Evolutionary conservation across 2,329 filamentous ascomycete species (phyloP).

Genomic region (Cyclaneusma minus): DNA sequence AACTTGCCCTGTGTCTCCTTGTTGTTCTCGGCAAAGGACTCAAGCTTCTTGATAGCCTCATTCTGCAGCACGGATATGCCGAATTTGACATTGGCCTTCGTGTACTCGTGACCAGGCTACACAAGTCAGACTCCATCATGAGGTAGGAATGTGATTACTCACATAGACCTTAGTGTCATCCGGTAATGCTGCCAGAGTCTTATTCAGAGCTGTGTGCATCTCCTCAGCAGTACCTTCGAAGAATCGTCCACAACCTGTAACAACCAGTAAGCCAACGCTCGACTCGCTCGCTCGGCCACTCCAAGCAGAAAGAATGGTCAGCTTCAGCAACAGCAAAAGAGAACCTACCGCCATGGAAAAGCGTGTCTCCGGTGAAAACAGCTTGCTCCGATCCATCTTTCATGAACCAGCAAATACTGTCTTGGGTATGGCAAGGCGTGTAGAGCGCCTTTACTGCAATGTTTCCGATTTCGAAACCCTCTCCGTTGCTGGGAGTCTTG

Average conservation of each 20-base stretch:
- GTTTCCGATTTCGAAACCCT: conserved; percentile 67
- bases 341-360: conserved; percentile 72
- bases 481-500: conserved; percentile 57
- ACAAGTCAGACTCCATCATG: conserved; percentile 5
- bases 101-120: conserved; percentile 92
- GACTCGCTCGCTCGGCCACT: too few species aligned
- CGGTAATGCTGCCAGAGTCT: conserved; percentile 63
- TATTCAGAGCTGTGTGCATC: conserved; percentile 89
- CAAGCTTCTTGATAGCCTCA: conserved; percentile 61
- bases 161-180: conserved; percentile 88
- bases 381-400: conserved; percentile 64
- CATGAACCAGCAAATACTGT: conserved; percentile 92
- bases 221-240: conserved; percentile 82
- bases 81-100: conserved; percentile 91
- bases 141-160: conserved; percentile 19
- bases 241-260: conserved; percentile 75
- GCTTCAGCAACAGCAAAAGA: conserved; percentile 1
- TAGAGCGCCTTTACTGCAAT: conserved; percentile 80
- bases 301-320: too few species aligned
- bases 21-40: conserved; percentile 63
- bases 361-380: conserved; percentile 90
- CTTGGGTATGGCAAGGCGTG: conserved; percentile 95
- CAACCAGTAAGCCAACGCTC: too few species aligned
- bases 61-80: conserved; percentile 59
- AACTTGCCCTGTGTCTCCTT: conserved; percentile 87